Conservation (phyloP, 768 basidiomycete species). For the Steccherinum ochraceum region DNA sequence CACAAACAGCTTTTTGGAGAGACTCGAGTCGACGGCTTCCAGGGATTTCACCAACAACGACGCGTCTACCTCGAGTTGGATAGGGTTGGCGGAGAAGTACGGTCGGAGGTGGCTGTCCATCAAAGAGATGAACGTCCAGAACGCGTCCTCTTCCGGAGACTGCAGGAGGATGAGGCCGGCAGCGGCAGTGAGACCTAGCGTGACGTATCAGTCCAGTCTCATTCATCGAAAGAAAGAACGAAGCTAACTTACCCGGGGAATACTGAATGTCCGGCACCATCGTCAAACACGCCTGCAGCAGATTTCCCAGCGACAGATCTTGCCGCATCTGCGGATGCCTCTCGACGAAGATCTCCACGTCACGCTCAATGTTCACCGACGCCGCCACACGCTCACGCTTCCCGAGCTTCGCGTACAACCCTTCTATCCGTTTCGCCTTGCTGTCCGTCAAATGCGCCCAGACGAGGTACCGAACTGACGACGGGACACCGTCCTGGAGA, state of each 20-base stretch:
- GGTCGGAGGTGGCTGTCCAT: conserved; percentile 82
- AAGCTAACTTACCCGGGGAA: conserved; percentile 48
- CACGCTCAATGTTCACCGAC: conserved; percentile 50
- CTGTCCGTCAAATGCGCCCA: conserved; percentile 80
- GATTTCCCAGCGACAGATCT: conserved; percentile 45
- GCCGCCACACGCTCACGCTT: conserved; percentile 46
- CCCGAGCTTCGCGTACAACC: conserved; percentile 61
- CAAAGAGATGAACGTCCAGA: conserved; percentile 84
- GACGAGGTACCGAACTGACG: conserved; percentile 77
- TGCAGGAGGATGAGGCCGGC: conserved; percentile 67
- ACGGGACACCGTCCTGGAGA: conserved; percentile 70
- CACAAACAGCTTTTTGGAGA: conserved; percentile 63
- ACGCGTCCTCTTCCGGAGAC: conserved; percentile 83
- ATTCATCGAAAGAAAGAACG: neutral
- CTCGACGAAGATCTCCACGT: conserved; percentile 52
- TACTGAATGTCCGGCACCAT: conserved; percentile 86
- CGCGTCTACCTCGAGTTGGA: conserved; percentile 73
- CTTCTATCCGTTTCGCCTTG: conserved; percentile 61
- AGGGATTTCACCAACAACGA: conserved; percentile 63
- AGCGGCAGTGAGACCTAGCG: conserved; percentile 59
- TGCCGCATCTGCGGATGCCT: conserved; percentile 49
- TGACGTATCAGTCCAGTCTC: neutral
- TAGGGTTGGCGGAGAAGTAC: conserved; percentile 57
- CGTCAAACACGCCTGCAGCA: conserved; percentile 63
- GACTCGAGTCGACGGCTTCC: conserved; percentile 50